Conservation (phyloP, 2,329 filamentous ascomycete genomes). For the Ceratocystis cacaofunesta region DNA sequence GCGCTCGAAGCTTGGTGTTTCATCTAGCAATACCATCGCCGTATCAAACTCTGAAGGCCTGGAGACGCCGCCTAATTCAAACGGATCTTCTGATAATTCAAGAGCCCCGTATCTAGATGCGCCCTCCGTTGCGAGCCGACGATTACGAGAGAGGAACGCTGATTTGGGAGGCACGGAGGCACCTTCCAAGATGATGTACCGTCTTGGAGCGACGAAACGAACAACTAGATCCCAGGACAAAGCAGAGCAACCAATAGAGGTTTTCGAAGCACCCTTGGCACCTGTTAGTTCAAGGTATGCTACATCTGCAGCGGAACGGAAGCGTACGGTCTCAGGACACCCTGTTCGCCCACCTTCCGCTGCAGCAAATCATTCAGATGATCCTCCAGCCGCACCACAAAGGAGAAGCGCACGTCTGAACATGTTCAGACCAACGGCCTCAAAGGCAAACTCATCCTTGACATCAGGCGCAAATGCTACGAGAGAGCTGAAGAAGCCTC, state of each 20-base stretch:
- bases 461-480: conserved; percentile 22
- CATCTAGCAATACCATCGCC: conserved; percentile 21
- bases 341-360: conserved; percentile 37
- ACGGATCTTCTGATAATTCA: conserved; percentile 10
- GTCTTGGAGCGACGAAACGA: conserved; percentile 31
- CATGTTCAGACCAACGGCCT: conserved; percentile 52
- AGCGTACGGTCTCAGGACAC: conserved; percentile 85
- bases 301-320: conserved; percentile 48
- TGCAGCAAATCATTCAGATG: conserved; percentile 33
- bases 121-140: conserved; percentile 38
- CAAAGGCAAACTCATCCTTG: conserved; percentile 41
- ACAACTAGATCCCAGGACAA: conserved; percentile 27
- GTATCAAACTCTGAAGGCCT: conserved; percentile 37
- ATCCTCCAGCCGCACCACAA: conserved; percentile 44
- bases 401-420: conserved; percentile 58
- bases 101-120: conserved; percentile 25
- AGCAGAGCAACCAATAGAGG: conserved; percentile 22
- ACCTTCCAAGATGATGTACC: conserved; percentile 50
- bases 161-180: conserved; percentile 16
- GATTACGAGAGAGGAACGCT: conserved; percentile 31
- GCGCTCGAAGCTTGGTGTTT: conserved; percentile 28
- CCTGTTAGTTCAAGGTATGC: conserved; percentile 27
- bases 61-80: conserved; percentile 40
- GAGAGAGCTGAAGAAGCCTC: conserved; percentile 71
- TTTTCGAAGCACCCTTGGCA: conserved; percentile 29